A percentile compares a stretch with the other conserved stretches of the same genome.
Conservation (phyloP, 306 rosid species). For the Trifolium fragiferum region DNA sequence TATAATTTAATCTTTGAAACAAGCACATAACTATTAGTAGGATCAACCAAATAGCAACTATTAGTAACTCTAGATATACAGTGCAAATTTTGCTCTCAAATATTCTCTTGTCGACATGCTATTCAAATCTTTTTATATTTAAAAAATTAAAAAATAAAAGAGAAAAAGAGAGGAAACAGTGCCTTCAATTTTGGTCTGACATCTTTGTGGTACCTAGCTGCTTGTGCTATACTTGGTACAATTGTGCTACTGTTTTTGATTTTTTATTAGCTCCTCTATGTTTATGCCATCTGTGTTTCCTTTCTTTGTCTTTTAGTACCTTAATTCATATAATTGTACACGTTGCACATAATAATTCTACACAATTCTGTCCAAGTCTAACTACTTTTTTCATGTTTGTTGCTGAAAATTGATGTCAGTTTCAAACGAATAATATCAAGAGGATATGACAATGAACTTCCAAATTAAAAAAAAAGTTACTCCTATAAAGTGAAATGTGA, state of each 20-base stretch:
- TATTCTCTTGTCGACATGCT: too few relatives aligned
- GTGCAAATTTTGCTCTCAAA: too few relatives aligned
- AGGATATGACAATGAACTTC: neutral
- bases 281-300: slow-evolving; percentile 27
- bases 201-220: slow-evolving; percentile 11
- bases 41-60: too few relatives aligned
- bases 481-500: neutral
- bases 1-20: too few relatives aligned
- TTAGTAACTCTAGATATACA: too few relatives aligned
- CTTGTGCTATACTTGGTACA: slow-evolving; percentile 35
- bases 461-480: neutral
- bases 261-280: slow-evolving; percentile 5
- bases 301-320: neutral
- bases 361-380: neutral
- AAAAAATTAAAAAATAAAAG: too few relatives aligned
- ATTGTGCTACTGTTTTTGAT: neutral
- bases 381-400: neutral
- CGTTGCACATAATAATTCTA: slow-evolving; percentile 17
- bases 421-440: neutral
- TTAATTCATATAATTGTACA: neutral
- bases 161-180: neutral
- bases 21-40: too few relatives aligned
- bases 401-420: neutral
- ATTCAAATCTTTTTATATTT: too few relatives aligned
- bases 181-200: slow-evolving; percentile 23